Conservation (phyloP, 2,329 filamentous ascomycete species). For the Orbilia brochopaga region DNA sequence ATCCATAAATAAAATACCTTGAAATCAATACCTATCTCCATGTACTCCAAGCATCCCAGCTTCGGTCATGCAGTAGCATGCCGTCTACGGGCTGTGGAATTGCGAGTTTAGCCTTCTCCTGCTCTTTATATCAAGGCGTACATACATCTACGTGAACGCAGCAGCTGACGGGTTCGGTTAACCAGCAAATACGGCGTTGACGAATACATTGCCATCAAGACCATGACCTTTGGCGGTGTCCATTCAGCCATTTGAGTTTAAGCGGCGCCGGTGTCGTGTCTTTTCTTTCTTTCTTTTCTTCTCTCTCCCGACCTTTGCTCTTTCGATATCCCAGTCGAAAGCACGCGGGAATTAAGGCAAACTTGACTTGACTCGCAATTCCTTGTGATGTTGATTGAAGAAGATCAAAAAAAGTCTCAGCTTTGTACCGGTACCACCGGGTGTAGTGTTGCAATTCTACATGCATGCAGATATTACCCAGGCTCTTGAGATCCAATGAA, state of each 20-base stretch:
- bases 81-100: constrained; percentile 2
- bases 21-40: no score
- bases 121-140: no score
- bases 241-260: constrained; percentile 19
- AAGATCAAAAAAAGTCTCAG: no score
- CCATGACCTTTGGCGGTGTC: constrained; percentile 61
- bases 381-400: no score
- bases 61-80: neutral
- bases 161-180: constrained; percentile 32
- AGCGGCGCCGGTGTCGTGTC: neutral
- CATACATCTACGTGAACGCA: neutral
- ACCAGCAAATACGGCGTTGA: constrained; percentile 72
- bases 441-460: no score
- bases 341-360: no score
- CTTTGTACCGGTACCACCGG: no score
- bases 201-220: constrained; percentile 78
- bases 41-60: no score
- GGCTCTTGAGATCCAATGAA: neutral
- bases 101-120: neutral
- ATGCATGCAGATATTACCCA: no score
- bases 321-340: no score
- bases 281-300: constrained; percentile 7
- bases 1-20: neutral
- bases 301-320: no score
- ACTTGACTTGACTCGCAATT: no score